Evolutionary conservation across 192 early-diverging fungal species (phyloP), one percentile per base, ranked within the genome.

Genomic region (Kickxella alabastrina): DNA sequence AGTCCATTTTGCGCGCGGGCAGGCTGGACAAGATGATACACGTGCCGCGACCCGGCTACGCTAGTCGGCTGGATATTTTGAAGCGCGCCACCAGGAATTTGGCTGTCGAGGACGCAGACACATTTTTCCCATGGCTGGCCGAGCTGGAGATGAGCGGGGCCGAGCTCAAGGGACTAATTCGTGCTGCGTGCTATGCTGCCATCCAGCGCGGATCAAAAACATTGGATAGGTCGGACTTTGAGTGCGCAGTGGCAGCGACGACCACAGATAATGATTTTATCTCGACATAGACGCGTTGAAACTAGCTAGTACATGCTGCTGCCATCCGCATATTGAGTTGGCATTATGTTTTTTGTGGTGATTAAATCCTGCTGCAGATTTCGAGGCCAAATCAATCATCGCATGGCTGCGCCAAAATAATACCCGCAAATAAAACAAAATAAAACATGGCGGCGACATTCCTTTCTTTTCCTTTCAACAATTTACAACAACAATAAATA

Each of bases 11-110:
- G 40, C 63, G 92, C 24, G 80, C 93, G n/a, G 93, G 93, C 0
- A 81, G 94, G 6, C 67, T 97, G 24, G 94, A 97, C 67, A 77
- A 82, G 42, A 65, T 75, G 14, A 81, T 95, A 8, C 80, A 84
- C 43, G 80, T 97, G 2, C 77, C 77, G 5, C 61, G 80, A 5
- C 93, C 93, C 4, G 70, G 54, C 12, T 48, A 52, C 3, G 50
- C 52, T 0, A 83, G 86, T 28, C 79, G 93, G 5, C 36, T 67
- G 2, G 71, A 77, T 10, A 94, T 97, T 29, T 64, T 97, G 15
- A 31, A 53, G 34, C 64, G 87, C 10, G 43, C 26, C 4, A 59
- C 65, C 5, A 50, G 35, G 40, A 46, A 68, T 23, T 44, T 75
- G 19, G 26, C 43, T n/a, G 57, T 68, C 3, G 65, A 65, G 3